Base-by-base conservation (phyloP, 352 stramenopile genomes). In the Phytophthora sansomeana region DNA sequence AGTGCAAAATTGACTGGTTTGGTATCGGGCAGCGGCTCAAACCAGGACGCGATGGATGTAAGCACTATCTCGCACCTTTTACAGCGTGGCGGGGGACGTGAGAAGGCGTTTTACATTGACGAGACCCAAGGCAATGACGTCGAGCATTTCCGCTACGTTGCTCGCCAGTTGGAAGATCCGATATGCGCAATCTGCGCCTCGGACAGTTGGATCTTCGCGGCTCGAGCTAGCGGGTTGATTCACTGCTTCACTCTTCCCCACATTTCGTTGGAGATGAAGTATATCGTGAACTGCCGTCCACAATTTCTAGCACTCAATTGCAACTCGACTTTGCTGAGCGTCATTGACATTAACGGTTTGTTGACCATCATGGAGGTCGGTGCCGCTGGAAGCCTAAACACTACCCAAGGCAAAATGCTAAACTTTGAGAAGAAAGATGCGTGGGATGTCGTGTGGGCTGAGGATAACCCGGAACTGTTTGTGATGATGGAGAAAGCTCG, bases 401-500 rank as follows among this genome's bases (percentile, higher is more conserved):
- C 81, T 2, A 80, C 72, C 3, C 80, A 83, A n/a, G 80, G 78
- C 2, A 92, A 92, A 55, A 90, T 89, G 80, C 65, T 93, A 1
- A 54, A 63, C 46, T 95, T 93, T 46, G 87, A 95, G 69, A 92
- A 92, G 65, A 95, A 93, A 30, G 93, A 98, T 66, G 77, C 84
- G 5, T 98, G 93, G 93, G 93, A 97, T 54, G 91, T 98, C 56
- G 63, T 90, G 32, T 98, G 93, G 93, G 85, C 92, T 14, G 85
- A 97, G 13, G 93, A 98, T 74, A 96, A 98, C 67, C 89, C 93
- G 4, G 86, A 97, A 49, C 68, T 97, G 13, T 97, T 98, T 58
- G 93, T 96, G 32, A 89, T 97, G 68, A 95, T 95, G 83, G 93
- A 98, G 58, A 98, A 98, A 69, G 95, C 89, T 8, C 81, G 91